A percentile compares a stretch with the other conserved stretches of the same genome.
These are phyloP conservation scores for Cytospora piceicola DNA, from an alignment of 2,329 filamentous ascomycete genomes.

Conservation along the genomic window DNA sequence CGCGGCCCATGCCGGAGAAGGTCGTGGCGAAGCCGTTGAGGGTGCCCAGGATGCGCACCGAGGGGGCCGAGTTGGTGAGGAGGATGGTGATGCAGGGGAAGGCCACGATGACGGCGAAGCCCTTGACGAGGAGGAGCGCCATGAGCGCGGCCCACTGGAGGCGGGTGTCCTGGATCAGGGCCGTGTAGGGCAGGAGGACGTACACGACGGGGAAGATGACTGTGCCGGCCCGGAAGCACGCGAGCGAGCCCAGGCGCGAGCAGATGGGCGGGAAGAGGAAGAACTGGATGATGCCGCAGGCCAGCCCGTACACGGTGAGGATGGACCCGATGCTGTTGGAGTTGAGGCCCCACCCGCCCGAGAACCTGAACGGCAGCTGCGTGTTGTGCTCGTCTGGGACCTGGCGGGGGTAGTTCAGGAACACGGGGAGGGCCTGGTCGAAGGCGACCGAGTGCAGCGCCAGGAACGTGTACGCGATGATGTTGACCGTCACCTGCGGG, in stretches of 20 bases:
- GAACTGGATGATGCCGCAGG: slow-evolving; percentile 84
- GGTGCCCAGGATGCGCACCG: slow-evolving; percentile 78
- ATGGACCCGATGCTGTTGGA: slow-evolving; percentile 80
- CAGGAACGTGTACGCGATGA: slow-evolving; percentile 78
- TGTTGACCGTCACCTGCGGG: slow-evolving; percentile 72
- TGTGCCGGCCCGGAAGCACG: slow-evolving; percentile 71
- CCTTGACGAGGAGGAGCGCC: slow-evolving; percentile 72
- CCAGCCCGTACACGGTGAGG: slow-evolving; percentile 80
- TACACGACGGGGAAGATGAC: slow-evolving; percentile 75
- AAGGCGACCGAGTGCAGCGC: slow-evolving; percentile 82
- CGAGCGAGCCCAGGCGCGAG: slow-evolving; percentile 71
- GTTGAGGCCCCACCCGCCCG: slow-evolving; percentile 75
- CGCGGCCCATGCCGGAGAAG: slow-evolving; percentile 78
- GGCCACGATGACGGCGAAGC: slow-evolving; percentile 76
- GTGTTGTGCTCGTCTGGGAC: slow-evolving; percentile 58
- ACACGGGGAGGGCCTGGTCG: slow-evolving; percentile 87
- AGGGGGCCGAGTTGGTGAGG: slow-evolving; percentile 82
- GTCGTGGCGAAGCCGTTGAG: slow-evolving; percentile 90
- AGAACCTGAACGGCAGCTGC: slow-evolving; percentile 77
- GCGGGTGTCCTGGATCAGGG: slow-evolving; percentile 56
- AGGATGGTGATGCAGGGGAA: slow-evolving; percentile 91
- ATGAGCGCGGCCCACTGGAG: slow-evolving; percentile 67
- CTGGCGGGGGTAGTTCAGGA: slow-evolving; percentile 75
- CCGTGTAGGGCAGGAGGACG: slow-evolving; percentile 79
- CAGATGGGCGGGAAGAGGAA: slow-evolving; percentile 80